A percentile compares a stretch with the other conserved stretches of the same genome.
These are phyloP conservation scores for Pseudogymnoascus sp. DNA, from an alignment of 2,329 filamentous ascomycete genomes.

Conservation along the genomic window DNA sequence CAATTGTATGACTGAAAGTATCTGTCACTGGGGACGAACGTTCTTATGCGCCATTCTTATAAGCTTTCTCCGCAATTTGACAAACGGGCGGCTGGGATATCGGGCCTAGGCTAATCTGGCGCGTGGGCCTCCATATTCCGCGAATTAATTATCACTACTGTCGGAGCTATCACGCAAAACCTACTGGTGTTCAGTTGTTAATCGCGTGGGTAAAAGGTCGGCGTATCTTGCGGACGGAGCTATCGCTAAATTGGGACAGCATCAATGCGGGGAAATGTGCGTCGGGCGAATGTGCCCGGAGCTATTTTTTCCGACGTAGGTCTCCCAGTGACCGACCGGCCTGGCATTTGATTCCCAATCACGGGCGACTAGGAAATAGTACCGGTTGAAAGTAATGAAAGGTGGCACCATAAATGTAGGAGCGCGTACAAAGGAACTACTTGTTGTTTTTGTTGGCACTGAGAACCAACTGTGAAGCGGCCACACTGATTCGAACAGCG, in stretches of 20 bases:
- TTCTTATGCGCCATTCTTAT: background rate
- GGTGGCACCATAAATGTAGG: conserved; percentile 1
- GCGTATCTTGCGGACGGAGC: background rate
- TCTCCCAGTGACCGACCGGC: background rate
- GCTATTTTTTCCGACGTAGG: background rate
- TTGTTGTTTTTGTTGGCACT: background rate
- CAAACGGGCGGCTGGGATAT: background rate
- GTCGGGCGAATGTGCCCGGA: background rate
- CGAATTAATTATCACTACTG: background rate
- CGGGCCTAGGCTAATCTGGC: background rate
- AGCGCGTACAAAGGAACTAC: background rate
- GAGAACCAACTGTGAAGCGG: background rate
- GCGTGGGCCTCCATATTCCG: background rate
- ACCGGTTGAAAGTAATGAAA: background rate
- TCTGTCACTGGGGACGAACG: background rate
- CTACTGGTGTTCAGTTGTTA: background rate
- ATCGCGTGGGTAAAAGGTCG: background rate
- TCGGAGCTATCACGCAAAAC: background rate
- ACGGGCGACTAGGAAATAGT: background rate
- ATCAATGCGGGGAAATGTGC: background rate
- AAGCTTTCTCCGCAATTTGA: background rate
- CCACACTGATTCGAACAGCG: background rate
- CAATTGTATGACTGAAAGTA: background rate
- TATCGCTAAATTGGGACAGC: background rate
- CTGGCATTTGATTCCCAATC: background rate